Evolutionary conservation across 2,329 filamentous ascomycete species (phyloP).

Genomic region (Colletotrichum brevisporum): DNA sequence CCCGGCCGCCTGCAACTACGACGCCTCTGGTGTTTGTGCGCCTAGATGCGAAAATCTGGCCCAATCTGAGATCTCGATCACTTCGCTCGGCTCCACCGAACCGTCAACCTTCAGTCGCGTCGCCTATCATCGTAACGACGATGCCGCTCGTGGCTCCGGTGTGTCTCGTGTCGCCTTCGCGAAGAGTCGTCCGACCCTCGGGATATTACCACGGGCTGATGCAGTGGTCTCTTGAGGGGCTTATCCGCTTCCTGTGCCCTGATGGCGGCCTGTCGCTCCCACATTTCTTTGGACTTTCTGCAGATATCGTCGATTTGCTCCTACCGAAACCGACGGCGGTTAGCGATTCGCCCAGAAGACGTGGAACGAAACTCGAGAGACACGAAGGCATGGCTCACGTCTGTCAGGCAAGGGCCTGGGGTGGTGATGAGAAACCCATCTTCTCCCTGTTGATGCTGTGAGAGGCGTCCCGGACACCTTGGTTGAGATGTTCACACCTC

Average conservation of each 20-base stretch:
- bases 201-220: constrained; percentile 68
- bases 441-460: constrained; percentile 62
- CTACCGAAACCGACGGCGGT: constrained; percentile 58
- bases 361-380: not conserved
- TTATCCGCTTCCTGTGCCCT: constrained; percentile 62
- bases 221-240: constrained; percentile 68
- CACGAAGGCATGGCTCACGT: constrained; percentile 60
- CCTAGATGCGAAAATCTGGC: constrained; percentile 29
- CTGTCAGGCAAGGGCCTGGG: constrained; percentile 69
- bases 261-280: constrained; percentile 69
- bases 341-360: constrained; percentile 62
- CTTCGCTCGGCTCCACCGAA: constrained; percentile 17
- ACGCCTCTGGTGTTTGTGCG: constrained; percentile 22
- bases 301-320: constrained; percentile 76
- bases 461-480: constrained; percentile 38
- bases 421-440: constrained; percentile 73
- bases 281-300: constrained; percentile 70
- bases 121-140: constrained; percentile 48
- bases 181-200: constrained; percentile 54
- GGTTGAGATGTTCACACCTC: constrained; percentile 59
- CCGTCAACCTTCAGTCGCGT: constrained; percentile 42
- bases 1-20: constrained; percentile 26
- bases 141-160: constrained; percentile 47
- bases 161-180: constrained; percentile 52
- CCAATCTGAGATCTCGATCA: constrained; percentile 37